A percentile compares a stretch with the other conserved stretches of the same genome.
These are phyloP conservation scores for Fraxinus cuspidata DNA, from an alignment of 257 asterid genomes.

Conservation along the genomic window DNA sequence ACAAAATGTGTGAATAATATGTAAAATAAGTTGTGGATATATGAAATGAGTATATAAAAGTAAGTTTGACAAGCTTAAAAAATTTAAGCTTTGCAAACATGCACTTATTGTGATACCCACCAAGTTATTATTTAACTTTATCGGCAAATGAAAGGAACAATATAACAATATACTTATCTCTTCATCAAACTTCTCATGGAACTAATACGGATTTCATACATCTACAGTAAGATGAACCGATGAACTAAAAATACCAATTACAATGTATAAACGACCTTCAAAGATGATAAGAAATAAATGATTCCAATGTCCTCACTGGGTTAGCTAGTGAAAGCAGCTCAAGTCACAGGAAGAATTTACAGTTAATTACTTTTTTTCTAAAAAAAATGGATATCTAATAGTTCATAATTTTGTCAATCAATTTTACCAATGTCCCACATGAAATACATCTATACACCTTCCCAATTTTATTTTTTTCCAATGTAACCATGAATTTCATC, in stretches of 20 bases:
- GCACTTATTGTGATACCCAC: not conserved
- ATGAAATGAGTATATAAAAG: no score
- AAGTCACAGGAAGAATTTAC: not conserved
- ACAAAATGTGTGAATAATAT: no score
- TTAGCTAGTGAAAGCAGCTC: not conserved
- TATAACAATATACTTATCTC: not conserved
- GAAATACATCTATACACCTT: not conserved
- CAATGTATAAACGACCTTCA: not conserved
- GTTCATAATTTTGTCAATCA: no score
- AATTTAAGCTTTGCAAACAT: no score
- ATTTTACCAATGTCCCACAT: not conserved
- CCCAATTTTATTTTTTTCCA: not conserved
- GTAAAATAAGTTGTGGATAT: no score
- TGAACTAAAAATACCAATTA: not conserved
- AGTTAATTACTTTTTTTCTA: not conserved
- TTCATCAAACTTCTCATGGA: not conserved
- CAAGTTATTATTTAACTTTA: not conserved
- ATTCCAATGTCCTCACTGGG: not conserved
- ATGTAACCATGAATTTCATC: no score
- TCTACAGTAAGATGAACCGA: not conserved
- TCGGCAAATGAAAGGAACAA: not conserved
- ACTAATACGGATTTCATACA: not conserved
- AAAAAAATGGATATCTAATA: not conserved
- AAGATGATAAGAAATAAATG: not conserved
- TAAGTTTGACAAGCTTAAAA: no score